Conservation (phyloP, 768 basidiomycete genomes). For the Termitomyces sp. region DNA sequence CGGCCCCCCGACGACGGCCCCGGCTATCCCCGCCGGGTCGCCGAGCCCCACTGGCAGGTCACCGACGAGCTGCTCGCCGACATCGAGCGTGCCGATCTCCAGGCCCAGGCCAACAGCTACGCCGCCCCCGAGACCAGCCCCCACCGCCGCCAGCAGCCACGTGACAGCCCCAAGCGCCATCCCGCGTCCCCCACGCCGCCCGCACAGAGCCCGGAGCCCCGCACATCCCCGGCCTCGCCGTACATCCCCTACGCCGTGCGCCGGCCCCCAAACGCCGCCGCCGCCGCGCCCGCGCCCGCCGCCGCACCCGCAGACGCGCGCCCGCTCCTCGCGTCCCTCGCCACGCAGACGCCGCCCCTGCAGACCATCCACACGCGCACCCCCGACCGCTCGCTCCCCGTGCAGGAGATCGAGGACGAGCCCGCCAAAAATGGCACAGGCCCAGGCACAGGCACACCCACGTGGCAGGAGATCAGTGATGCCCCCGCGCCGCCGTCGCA, state of each 20-base stretch:
- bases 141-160: conserved; percentile 30
- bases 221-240: too few relatives aligned
- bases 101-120: conserved; percentile 41
- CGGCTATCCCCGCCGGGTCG: too few relatives aligned
- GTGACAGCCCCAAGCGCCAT: conserved; percentile 46
- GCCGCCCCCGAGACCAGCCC: conserved; percentile 37
- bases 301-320: conserved; percentile 18
- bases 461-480: conserved; percentile 23
- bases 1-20: conserved; percentile 32
- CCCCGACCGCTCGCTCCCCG: conserved; percentile 68
- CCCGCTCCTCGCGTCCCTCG: conserved; percentile 27
- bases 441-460: conserved; percentile 17
- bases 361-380: conserved; percentile 50
- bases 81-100: conserved; percentile 66
- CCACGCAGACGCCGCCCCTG: conserved; percentile 51
- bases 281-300: background rate
- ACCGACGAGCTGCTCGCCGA: conserved; percentile 67
- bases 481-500: too few relatives aligned
- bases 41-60: conserved; percentile 65
- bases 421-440: conserved; percentile 24
- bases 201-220: conserved; percentile 50
- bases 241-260: conserved; percentile 38
- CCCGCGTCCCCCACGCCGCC: conserved; percentile 36
- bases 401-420: conserved; percentile 76
- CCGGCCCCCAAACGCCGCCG: conserved; percentile 20